Base-by-base conservation (phyloP, 1,284 basidiomycete genomes). In the Ceratobasidium sp. region DNA sequence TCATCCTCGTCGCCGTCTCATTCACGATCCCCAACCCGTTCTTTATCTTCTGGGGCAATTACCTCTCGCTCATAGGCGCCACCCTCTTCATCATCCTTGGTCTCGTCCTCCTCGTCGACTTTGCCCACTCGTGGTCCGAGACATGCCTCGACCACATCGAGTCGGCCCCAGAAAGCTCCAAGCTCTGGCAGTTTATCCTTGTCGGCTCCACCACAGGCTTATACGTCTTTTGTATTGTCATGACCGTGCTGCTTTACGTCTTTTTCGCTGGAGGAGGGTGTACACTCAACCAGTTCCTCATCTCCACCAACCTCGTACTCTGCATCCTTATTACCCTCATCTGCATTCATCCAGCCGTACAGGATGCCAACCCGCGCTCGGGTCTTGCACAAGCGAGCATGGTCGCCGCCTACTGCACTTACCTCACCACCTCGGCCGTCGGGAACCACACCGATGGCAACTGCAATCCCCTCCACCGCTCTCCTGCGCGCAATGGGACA, bases 101-200 rank as follows among this genome's bases (percentile, higher is more conserved):
- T 56, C 91, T 99, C 48, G 95, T 99, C 74, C 90, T 99, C 53
- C 90, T 99, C 74, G 94, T 99, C 82, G 97, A 99, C 85, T 98
- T 99, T 81, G 98, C 97, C 0, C 98, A 99, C 81, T 93, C 95
- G 1, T 99, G 96, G 96, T 95, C 95, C 41, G 97, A 99, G 83
- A 96, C 91, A 14, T 98, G 97, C 80, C 88, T 98, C 65, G 92
- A 98, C 78, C 94, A 94, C 76, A 98, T 95, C 95, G 96, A 98
- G 81, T 88, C 89, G 75, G 90, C 90, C 6, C 84, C 84, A 48
- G 80, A 80, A 41, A 86, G 89, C 66, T 96, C 95, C 13, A 93
- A 93, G 77, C 84, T 97, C 68, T 99, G 97, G 97, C 96, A 98
- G 83, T 98, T 93, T 88, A 90, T 98, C 75, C 90, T 99, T 73